Conservation (phyloP, 257 asterid genomes). For the Solanum sparsipilum region DNA sequence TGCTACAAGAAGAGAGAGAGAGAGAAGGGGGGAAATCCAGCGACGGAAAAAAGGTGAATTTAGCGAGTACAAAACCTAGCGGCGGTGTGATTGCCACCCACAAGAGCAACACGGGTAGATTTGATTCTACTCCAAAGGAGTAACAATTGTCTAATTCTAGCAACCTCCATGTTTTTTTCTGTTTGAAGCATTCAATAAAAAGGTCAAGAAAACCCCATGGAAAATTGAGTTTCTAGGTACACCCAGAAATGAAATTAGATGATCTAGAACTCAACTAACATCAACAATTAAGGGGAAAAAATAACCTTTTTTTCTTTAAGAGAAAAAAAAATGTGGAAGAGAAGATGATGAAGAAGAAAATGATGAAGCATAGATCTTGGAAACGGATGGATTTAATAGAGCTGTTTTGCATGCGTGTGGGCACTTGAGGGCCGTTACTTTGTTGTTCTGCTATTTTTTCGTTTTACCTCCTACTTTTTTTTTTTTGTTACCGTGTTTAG, state of each 20-base stretch:
- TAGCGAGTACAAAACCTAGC: conserved; percentile 82
- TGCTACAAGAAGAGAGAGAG: conserved; percentile 8
- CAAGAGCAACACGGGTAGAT: conserved; percentile 47
- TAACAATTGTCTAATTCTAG: conserved; percentile 46
- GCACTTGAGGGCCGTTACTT: neutral
- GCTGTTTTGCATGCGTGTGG: conserved; percentile 5
- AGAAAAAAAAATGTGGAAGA: neutral
- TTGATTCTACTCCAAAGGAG: conserved; percentile 37
- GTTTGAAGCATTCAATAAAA: neutral
- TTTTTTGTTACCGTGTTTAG: neutral
- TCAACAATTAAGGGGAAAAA: neutral
- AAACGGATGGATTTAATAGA: neutral
- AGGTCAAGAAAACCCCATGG: neutral
- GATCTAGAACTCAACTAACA: conserved; percentile 12
- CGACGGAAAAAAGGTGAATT: neutral
- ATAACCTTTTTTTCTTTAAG: neutral
- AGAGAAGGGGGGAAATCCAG: neutral
- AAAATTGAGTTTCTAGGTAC: neutral
- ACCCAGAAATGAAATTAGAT: neutral
- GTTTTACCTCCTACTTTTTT: neutral
- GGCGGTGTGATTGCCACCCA: conserved; percentile 89
- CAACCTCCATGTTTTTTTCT: conserved; percentile 46
- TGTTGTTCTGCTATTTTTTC: neutral
- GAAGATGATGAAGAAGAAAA: neutral
- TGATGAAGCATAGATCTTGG: neutral